Percentiles rank a stretch among this genome's conserved stretches.
Evolutionary conservation across 1,139 yeast species (phyloP).

Genomic region (Petasospora fabianii): DNA sequence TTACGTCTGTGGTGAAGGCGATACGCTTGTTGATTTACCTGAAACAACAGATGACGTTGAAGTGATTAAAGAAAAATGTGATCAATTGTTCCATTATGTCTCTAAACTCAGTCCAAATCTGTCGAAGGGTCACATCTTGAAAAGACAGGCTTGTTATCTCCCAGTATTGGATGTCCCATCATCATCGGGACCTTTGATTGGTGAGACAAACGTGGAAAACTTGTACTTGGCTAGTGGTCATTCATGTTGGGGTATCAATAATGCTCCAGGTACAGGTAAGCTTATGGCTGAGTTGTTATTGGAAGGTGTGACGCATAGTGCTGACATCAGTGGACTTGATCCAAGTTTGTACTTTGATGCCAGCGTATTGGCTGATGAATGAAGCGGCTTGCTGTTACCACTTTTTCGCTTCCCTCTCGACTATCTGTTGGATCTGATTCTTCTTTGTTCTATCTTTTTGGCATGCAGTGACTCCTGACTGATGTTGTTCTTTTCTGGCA

Average conservation of each 20-base stretch:
- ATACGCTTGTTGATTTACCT: constrained; percentile 83
- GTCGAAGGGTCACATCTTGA: constrained; percentile 69
- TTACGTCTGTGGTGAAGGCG: constrained; percentile 97
- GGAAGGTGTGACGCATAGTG: constrained; percentile 79
- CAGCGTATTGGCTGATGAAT: constrained; percentile 27
- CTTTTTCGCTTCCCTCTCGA: too few species aligned
- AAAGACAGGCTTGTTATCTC: constrained; percentile 91
- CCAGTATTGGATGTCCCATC: constrained; percentile 94
- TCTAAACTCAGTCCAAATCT: constrained; percentile 72
- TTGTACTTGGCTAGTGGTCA: constrained; percentile 87
- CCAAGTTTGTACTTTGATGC: constrained; percentile 88
- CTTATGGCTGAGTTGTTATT: constrained; percentile 81
- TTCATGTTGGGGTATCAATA: constrained; percentile 98
- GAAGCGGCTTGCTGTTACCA: too few species aligned
- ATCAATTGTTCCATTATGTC: constrained; percentile 78
- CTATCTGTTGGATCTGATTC: too few species aligned
- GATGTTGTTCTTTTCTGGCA: too few species aligned
- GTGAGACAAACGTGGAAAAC: constrained; percentile 82
- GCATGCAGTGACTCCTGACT: too few species aligned
- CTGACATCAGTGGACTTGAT: constrained; percentile 76
- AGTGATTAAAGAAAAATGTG: constrained; percentile 84
- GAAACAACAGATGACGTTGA: constrained; percentile 93
- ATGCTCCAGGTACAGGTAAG: constrained; percentile 95
- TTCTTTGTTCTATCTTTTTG: too few species aligned
- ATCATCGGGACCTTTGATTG: constrained; percentile 88